phyloP scores from a whole-genome alignment of 768 basidiomycete genomes.

The Psilocybe subaeruginosa region DNA sequence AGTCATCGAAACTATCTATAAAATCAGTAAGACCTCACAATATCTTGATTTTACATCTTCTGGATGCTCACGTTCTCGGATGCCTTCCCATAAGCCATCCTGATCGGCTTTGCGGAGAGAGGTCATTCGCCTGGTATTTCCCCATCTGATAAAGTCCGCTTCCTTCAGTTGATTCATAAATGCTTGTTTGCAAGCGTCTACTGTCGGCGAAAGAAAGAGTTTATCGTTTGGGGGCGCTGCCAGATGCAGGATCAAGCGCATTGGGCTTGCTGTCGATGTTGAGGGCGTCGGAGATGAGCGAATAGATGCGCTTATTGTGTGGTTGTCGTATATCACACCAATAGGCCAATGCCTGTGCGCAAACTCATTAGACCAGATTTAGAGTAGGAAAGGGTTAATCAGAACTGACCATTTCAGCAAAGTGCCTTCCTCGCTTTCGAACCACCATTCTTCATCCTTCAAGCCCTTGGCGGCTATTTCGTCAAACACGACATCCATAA shows the following conservation, averaged over 20 bases:
- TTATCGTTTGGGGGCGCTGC: constrained; percentile 87
- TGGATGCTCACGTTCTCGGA: constrained; percentile 81
- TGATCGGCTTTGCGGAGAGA: constrained; percentile 89
- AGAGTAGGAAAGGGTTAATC: no score
- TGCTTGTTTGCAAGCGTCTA: constrained; percentile 88
- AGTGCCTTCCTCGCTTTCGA: constrained; percentile 85
- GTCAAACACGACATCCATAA: constrained; percentile 92
- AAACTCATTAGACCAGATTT: not conserved
- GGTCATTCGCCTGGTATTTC: constrained; percentile 93
- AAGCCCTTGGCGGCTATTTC: constrained; percentile 75
- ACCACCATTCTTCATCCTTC: constrained; percentile 97
- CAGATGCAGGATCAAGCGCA: constrained; percentile 85
- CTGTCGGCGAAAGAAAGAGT: constrained; percentile 75
- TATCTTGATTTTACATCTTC: not conserved
- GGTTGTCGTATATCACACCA: constrained; percentile 90
- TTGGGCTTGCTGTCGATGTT: constrained; percentile 49
- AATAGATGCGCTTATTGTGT: constrained; percentile 64
- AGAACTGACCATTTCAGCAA: constrained; percentile 82
- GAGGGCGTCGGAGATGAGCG: constrained; percentile 49
- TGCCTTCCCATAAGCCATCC: constrained; percentile 96
- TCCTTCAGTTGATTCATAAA: constrained; percentile 98
- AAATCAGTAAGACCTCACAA: constrained; percentile 11
- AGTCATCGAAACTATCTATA: constrained; percentile 94
- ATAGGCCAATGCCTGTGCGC: constrained; percentile 95
- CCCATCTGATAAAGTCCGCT: constrained; percentile 96